Evolutionary conservation across 306 rosid species (phyloP).

Genomic region (Cucumis melo): DNA sequence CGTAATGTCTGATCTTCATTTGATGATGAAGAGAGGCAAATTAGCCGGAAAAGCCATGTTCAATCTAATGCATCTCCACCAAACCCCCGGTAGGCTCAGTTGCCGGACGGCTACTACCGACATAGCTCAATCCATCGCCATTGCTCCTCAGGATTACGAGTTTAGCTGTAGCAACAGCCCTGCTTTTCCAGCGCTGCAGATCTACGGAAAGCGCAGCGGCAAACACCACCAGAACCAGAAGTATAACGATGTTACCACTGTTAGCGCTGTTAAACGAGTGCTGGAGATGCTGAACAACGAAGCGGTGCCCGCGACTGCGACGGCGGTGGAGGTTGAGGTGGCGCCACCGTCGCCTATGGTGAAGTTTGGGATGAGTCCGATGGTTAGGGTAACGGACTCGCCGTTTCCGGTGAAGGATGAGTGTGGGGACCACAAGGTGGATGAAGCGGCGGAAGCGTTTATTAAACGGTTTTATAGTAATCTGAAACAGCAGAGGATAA

Average conservation of each 20-base stretch:
- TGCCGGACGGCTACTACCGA: slow-evolving; percentile 32
- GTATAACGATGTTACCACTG: slow-evolving; percentile 27
- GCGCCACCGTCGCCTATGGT: slow-evolving; percentile 18
- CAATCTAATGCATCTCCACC: slow-evolving; percentile 34
- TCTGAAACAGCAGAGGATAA: slow-evolving; percentile 26
- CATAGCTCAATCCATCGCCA: slow-evolving; percentile 25
- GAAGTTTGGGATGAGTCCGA: slow-evolving; percentile 12
- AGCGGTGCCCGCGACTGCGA: slow-evolving; percentile 14
- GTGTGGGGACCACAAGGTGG: slow-evolving; percentile 32
- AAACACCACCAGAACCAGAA: slow-evolving; percentile 3
- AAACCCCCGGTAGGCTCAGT: slow-evolving; percentile 8
- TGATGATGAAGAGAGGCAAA: slow-evolving; percentile 59
- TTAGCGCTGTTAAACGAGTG: slow-evolving; percentile 41
- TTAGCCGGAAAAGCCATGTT: slow-evolving; percentile 53
- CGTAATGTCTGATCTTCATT: slow-evolving; percentile 30
- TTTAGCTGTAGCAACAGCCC: slow-evolving; percentile 96
- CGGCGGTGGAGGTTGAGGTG: slow-evolving; percentile 21
- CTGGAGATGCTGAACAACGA: slow-evolving; percentile 45
- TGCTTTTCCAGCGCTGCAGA: slow-evolving; percentile 21
- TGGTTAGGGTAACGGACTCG: slow-evolving; percentile 39
- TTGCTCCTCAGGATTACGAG: slow-evolving; percentile 62
- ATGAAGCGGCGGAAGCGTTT: slow-evolving; percentile 50
- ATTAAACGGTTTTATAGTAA: slow-evolving; percentile 42
- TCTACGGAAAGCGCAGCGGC: slow-evolving; percentile 17
- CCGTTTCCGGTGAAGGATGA: slow-evolving; percentile 51